Evolutionary conservation across 2,329 filamentous ascomycete genomes (phyloP).

Genomic region (Verruconis gallopava): DNA sequence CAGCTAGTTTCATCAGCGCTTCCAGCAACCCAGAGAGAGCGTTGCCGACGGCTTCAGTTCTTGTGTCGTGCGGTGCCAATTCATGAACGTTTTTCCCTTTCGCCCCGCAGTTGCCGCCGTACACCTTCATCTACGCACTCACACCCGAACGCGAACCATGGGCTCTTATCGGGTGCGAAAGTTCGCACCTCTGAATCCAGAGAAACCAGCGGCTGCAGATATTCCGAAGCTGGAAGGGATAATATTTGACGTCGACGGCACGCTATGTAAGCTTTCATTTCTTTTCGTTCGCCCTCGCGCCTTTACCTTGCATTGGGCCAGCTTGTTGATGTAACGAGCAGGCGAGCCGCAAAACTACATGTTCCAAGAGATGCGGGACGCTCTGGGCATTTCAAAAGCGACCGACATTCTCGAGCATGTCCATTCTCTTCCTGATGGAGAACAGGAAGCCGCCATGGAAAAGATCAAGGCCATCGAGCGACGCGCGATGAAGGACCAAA

Average conservation of each 20-base stretch:
- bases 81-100: not conserved
- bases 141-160: no score
- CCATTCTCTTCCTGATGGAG: constrained; percentile 52
- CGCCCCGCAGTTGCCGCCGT: not conserved
- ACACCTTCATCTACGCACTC: no score
- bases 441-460: constrained; percentile 52
- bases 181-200: constrained; percentile 38
- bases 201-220: constrained; percentile 16
- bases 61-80: no score
- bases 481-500: constrained; percentile 64
- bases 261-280: constrained; percentile 51
- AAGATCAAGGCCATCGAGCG: constrained; percentile 71
- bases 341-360: constrained; percentile 91
- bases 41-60: no score
- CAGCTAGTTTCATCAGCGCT: no score
- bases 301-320: not conserved
- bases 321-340: constrained; percentile 16
- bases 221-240: constrained; percentile 41
- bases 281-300: not conserved
- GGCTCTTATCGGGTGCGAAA: constrained; percentile 20
- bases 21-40: no score
- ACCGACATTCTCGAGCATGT: constrained; percentile 86
- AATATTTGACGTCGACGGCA: constrained; percentile 92
- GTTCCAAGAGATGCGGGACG: constrained; percentile 76
- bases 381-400: constrained; percentile 57